A percentile compares a stretch with the other conserved stretches of the same genome.
phyloP scores from a whole-genome alignment of 73 alveolate species.

The Paramecium tetraurelia region DNA sequence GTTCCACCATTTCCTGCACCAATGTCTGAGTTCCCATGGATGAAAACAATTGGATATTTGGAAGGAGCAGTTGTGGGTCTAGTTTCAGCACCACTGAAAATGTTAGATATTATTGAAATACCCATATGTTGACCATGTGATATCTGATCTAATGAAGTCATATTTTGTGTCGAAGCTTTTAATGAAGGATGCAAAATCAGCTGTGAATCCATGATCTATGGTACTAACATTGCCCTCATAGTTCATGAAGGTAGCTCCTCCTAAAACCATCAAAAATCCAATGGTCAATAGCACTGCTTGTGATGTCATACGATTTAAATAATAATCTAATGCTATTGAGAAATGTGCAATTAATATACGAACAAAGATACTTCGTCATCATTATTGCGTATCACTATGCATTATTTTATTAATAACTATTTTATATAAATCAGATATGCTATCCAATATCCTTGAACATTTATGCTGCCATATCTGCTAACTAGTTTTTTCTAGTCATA shows the following conservation, averaged over 20 bases:
- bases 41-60: conserved; percentile 58
- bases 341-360: not conserved
- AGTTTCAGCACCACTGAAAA: conserved; percentile 10
- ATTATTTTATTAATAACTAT: not conserved
- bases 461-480: conserved; percentile 18
- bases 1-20: conserved; percentile 62
- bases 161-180: not conserved
- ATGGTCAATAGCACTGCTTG: not conserved
- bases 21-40: conserved; percentile 64
- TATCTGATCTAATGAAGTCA: conserved; percentile 9
- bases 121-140: conserved; percentile 43
- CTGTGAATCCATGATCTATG: conserved; percentile 21
- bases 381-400: not conserved
- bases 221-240: not conserved
- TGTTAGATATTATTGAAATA: not conserved
- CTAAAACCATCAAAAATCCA: not conserved
- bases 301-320: not conserved
- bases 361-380: not conserved
- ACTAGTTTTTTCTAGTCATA: not conserved
- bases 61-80: conserved; percentile 44
- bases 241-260: not conserved
- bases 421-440: not conserved
- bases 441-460: not conserved
- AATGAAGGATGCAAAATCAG: not conserved
- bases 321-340: not conserved